Conservation (phyloP, 371 early-diverging fungal species). For the Fennellomyces sp. region DNA sequence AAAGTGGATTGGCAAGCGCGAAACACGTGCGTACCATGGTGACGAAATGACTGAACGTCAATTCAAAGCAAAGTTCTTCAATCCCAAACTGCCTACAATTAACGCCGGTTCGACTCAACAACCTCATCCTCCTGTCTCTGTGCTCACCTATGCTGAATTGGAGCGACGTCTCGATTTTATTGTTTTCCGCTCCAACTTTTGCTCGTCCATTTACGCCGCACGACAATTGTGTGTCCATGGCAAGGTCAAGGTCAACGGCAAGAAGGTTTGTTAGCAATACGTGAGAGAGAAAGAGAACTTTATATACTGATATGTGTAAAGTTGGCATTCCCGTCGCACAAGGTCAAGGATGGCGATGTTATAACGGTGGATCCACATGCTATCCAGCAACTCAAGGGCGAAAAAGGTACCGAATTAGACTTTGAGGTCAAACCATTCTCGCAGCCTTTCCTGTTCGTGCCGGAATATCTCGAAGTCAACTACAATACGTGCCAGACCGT, state of each 20-base stretch:
- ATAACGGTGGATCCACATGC: constrained; percentile 81
- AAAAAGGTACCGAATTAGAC: constrained; percentile 54
- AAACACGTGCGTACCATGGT: constrained; percentile 93
- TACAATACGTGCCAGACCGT: constrained; percentile 90
- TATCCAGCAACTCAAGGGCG: constrained; percentile 73
- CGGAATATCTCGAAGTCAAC: constrained; percentile 96
- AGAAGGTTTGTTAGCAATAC: constrained; percentile 55
- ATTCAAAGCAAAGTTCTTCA: constrained; percentile 73
- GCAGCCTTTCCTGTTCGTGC: constrained; percentile 96
- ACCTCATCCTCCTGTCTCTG: constrained; percentile 79
- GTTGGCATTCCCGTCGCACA: constrained; percentile 76
- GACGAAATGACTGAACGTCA: constrained; percentile 87
- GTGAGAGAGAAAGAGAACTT: not conserved
- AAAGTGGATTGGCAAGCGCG: constrained; percentile 92
- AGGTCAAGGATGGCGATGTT: constrained; percentile 89
- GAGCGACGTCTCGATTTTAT: constrained; percentile 93
- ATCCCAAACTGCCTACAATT: constrained; percentile 73
- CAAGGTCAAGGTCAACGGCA: constrained; percentile 91
- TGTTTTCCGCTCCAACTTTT: constrained; percentile 91
- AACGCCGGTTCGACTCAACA: constrained; percentile 48
- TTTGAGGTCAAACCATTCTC: constrained; percentile 82
- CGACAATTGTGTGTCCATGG: constrained; percentile 84
- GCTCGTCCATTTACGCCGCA: constrained; percentile 83
- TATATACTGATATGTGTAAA: constrained; percentile 15
- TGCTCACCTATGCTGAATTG: constrained; percentile 85